Conservation (phyloP, 805 yeast species). For the Candida odintsovae region DNA sequence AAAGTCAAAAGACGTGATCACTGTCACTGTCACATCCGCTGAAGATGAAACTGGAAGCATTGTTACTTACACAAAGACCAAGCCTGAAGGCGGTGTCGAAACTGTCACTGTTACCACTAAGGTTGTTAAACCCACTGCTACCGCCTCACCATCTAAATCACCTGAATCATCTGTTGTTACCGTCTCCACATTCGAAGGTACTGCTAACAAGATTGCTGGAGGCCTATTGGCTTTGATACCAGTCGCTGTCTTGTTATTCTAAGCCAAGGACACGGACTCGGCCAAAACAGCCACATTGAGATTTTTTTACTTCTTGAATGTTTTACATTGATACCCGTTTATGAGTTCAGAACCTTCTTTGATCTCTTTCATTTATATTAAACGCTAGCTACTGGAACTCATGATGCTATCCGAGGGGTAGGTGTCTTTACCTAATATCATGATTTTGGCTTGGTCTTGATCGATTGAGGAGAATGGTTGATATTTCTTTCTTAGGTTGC, state of each 20-base stretch:
- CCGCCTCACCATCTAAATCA: not conserved
- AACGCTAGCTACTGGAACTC: not conserved
- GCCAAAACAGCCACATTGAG: not conserved
- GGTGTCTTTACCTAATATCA: too few relatives aligned
- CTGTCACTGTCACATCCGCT: not conserved
- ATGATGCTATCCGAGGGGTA: not conserved
- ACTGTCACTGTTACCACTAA: not conserved
- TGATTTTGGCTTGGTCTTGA: not conserved
- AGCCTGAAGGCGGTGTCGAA: not conserved
- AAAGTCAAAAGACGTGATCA: not conserved
- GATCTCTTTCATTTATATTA: not conserved
- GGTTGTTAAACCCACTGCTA: not conserved
- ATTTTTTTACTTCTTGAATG: not conserved
- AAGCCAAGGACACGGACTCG: not conserved
- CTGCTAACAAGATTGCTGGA: not conserved
- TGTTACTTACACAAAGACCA: not conserved
- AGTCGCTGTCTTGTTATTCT: not conserved
- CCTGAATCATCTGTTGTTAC: not conserved
- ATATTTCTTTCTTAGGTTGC: too few relatives aligned
- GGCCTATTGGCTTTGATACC: slow-evolving; percentile 1
- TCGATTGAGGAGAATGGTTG: too few relatives aligned
- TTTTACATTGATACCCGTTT: not conserved
- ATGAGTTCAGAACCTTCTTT: not conserved
- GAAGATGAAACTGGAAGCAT: not conserved
- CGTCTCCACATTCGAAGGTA: slow-evolving; percentile 2